Evolutionary conservation across 2,329 filamentous ascomycete genomes (phyloP).

Genomic region (Atkinsonella hypoxylon): DNA sequence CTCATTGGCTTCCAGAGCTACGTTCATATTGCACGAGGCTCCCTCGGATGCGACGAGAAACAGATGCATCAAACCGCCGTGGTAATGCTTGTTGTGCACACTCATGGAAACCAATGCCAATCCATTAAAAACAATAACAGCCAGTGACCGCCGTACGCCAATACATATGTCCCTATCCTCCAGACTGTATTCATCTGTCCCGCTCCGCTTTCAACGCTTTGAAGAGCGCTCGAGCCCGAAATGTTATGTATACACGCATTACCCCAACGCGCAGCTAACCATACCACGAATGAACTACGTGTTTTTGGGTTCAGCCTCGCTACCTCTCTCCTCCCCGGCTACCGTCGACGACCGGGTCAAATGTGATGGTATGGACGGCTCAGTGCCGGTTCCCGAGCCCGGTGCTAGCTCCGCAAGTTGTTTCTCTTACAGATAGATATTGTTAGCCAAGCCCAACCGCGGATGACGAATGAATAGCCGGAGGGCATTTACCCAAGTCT

Average conservation of each 20-base stretch:
- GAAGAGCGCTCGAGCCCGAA: background rate
- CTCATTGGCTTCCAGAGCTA: background rate
- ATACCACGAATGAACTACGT: constrained; percentile 5
- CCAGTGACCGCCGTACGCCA: background rate
- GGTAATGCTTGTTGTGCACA: too few species aligned
- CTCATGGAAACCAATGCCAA: too few species aligned
- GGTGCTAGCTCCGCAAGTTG: constrained; percentile 33
- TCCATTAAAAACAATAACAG: background rate
- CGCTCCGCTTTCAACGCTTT: background rate
- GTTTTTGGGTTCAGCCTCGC: constrained; percentile 9
- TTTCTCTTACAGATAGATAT: constrained; percentile 28
- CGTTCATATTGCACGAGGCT: too few species aligned
- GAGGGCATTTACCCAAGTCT: constrained; percentile 51
- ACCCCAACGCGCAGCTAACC: background rate
- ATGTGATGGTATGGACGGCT: constrained; percentile 37
- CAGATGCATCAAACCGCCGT: too few species aligned
- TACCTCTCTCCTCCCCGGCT: constrained; percentile 22
- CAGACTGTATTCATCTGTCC: background rate
- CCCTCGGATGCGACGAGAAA: too few species aligned
- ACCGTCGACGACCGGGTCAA: constrained; percentile 34
- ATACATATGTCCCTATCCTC: background rate
- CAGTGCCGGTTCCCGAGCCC: constrained; percentile 22
- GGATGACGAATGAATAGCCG: background rate
- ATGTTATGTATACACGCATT: background rate
- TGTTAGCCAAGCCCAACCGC: background rate